These are phyloP conservation scores for Flaveria sonorensis DNA, from an alignment of 129 eudicot species.

Conservation along the genomic window DNA sequence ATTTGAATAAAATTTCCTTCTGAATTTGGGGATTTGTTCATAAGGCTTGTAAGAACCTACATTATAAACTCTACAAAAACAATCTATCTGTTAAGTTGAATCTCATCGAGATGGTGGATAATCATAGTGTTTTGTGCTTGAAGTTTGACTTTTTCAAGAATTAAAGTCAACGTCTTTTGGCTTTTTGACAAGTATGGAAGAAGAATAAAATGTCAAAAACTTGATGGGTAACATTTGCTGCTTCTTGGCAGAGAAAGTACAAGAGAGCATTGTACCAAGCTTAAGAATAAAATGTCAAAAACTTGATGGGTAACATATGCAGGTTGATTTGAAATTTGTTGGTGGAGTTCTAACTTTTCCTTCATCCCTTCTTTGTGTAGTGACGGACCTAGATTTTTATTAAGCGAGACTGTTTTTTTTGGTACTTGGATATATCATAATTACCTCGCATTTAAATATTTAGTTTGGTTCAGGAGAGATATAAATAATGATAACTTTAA, in stretches of 20 bases:
- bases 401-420: too few relatives aligned
- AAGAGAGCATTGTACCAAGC: not conserved
- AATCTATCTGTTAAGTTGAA: not conserved
- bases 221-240: slow-evolving; percentile 16
- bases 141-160: not conserved
- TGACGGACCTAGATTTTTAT: too few relatives aligned
- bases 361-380: too few relatives aligned
- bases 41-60: not conserved
- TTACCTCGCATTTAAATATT: too few relatives aligned
- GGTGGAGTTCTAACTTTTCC: too few relatives aligned
- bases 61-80: slow-evolving; percentile 10
- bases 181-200: not conserved
- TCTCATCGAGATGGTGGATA: not conserved
- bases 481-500: too few relatives aligned
- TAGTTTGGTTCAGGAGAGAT: too few relatives aligned
- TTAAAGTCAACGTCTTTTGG: not conserved
- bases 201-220: slow-evolving; percentile 29
- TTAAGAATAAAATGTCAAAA: not conserved
- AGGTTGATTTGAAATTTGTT: too few relatives aligned
- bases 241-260: slow-evolving; percentile 22
- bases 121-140: not conserved
- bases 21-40: slow-evolving; percentile 21
- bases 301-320: too few relatives aligned
- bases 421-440: too few relatives aligned
- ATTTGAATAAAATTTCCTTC: slow-evolving; percentile 16